Base-by-base conservation (phyloP, 495 filamentous ascomycete genomes). In the Aspergillus sclerotioniger region DNA sequence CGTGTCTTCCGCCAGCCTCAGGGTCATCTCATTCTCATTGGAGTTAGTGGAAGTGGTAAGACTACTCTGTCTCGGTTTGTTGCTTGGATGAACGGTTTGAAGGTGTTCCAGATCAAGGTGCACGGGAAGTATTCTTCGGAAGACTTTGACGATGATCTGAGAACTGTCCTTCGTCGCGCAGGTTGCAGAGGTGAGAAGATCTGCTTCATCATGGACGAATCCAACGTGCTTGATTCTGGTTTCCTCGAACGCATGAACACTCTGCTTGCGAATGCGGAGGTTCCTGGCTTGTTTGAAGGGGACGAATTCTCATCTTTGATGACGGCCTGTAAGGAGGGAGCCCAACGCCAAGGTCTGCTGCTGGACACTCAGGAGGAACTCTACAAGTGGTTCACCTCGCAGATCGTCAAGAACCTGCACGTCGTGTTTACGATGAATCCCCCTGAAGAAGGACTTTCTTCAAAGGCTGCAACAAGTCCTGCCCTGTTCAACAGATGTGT, bases 381-480 rank as follows among this genome's bases (percentile, higher is more conserved):
- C 2, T 98, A 99, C 80, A 97, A 96, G 74, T 99, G 94, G 94
- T 99, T 99, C 76, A 99, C 95, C 0, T 89, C 95, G 58, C 94
- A 99, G 74, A 98, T 99, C 61, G 89, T 97, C 70, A 96, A 95
- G 82, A 99, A 99, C 67, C 74, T 99, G 41, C 94, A 99, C 67
- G 95, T 99, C 55, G 94, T 99, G 37, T 98, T 99, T 67, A 99
- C 94, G 2, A 99, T 99, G 94, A 99, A 99, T 71, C 94, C 94
- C n/a, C 94, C 94, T 5, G 89, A 96, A 69, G 95, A 93, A 59
- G 94, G 93, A 1, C 74, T 99, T 43, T 92, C 89, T 10, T 96
- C 92, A 6, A 97, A 96, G 75, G 95, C 94, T 52, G 94, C 94
- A 16, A 99, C 95, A 13, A 96, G 90, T 79, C 94, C 94, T 43